A percentile compares a stretch with the other conserved stretches of the same genome.
These are phyloP conservation scores for Wickerhamomyces ciferrii DNA, from an alignment of 805 yeast species.

Conservation along the genomic window DNA sequence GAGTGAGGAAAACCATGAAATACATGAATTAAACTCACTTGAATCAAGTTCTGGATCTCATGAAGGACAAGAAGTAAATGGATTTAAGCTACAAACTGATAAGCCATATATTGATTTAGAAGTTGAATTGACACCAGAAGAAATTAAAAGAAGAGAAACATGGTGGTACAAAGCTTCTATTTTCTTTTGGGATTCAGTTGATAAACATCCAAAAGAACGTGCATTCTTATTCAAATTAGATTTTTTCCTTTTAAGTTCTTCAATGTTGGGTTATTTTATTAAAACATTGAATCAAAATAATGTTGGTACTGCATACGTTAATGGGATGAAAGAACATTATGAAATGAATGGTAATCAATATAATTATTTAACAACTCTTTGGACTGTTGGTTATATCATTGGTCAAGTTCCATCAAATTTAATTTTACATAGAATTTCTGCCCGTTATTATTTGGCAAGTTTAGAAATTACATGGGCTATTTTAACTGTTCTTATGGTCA, in stretches of 20 bases:
- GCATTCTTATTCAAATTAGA: constrained; percentile 28
- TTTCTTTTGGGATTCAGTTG: constrained; percentile 23
- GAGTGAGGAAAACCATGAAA: background rate
- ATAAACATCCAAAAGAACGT: constrained; percentile 29
- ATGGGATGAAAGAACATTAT: constrained; percentile 39
- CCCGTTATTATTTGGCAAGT: constrained; percentile 35
- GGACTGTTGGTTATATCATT: constrained; percentile 44
- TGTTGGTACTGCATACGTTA: constrained; percentile 40
- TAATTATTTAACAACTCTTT: constrained; percentile 35
- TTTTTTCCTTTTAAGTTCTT: constrained; percentile 32
- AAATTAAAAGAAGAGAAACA: constrained; percentile 5
- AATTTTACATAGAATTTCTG: constrained; percentile 32
- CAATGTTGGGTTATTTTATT: constrained; percentile 39
- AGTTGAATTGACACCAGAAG: constrained; percentile 2
- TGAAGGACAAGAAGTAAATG: constrained; percentile 3
- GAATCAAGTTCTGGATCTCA: background rate
- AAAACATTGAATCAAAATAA: constrained; percentile 37
- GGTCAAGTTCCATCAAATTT: constrained; percentile 41
- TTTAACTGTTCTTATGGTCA: constrained; percentile 27
- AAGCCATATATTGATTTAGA: constrained; percentile 10
- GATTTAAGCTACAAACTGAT: constrained; percentile 3
- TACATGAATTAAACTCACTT: background rate
- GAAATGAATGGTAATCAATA: constrained; percentile 33
- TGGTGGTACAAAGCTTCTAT: constrained; percentile 7
- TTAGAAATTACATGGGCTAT: constrained; percentile 37